Conservation (phyloP, 2,329 filamentous ascomycete species). For the Diatrype stigma region DNA sequence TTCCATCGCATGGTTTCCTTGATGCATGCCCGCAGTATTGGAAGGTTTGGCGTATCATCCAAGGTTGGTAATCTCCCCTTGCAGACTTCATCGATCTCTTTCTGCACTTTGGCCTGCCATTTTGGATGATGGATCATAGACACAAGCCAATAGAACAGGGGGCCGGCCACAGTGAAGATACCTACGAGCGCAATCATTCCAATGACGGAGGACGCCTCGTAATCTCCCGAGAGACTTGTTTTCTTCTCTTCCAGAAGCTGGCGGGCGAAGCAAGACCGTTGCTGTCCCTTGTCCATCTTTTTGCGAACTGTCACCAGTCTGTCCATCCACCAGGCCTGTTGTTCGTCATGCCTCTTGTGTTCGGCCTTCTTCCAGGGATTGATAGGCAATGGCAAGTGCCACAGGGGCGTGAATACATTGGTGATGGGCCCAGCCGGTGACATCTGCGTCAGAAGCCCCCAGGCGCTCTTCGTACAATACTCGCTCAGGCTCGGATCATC, state of each 20-base stretch:
- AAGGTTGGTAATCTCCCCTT: conserved; percentile 39
- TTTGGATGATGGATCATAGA: conserved; percentile 45
- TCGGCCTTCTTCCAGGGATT: conserved; percentile 53
- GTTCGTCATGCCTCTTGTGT: conserved; percentile 47
- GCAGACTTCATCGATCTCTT: conserved; percentile 41
- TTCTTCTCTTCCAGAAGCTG: conserved; percentile 36
- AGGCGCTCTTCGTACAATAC: conserved; percentile 46
- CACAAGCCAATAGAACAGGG: conserved; percentile 33
- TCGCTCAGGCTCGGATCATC: conserved; percentile 45
- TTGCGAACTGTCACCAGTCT: conserved; percentile 33
- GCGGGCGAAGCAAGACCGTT: conserved; percentile 36
- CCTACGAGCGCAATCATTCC: conserved; percentile 35
- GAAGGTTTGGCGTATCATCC: conserved; percentile 37
- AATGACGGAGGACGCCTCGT: conserved; percentile 29
- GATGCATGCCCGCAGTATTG: conserved; percentile 41
- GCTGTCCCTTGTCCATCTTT: conserved; percentile 36
- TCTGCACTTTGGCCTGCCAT: conserved; percentile 41
- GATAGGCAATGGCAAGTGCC: conserved; percentile 44
- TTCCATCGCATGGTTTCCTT: conserved; percentile 42
- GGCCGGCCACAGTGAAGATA: conserved; percentile 33
- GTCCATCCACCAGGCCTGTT: conserved; percentile 50
- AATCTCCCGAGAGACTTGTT: conserved; percentile 25
- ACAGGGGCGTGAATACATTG: conserved; percentile 51
- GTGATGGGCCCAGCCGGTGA: conserved; percentile 54
- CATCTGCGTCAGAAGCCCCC: conserved; percentile 55